These are phyloP conservation scores for Prototheca cutis DNA, from an alignment of 163 green algal species.

Conservation along the genomic window DNA sequence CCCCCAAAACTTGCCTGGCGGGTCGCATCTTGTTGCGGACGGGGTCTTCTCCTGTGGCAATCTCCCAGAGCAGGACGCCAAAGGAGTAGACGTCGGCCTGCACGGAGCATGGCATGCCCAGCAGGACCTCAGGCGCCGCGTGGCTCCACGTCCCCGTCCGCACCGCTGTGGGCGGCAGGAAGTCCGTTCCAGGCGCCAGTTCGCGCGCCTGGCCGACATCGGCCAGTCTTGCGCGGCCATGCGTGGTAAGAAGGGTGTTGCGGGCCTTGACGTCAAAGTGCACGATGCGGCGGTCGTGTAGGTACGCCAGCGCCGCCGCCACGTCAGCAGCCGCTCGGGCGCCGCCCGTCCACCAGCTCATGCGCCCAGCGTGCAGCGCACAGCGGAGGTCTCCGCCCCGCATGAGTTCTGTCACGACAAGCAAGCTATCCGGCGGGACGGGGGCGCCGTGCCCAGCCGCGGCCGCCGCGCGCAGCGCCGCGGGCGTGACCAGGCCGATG, in stretches of 20 bases:
- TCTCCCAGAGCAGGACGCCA: conserved; percentile 59
- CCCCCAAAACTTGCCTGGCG: not conserved
- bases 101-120: conserved; percentile 36
- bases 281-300: conserved; percentile 61
- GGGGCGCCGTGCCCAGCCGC: too few species aligned
- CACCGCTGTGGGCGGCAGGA: conserved; percentile 31
- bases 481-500: not conserved
- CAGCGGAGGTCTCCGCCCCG: not conserved
- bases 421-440: not conserved
- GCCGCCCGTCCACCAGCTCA: not conserved
- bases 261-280: conserved; percentile 71
- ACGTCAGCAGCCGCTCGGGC: conserved; percentile 51
- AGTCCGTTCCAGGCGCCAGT: conserved; percentile 27
- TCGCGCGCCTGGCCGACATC: not conserved
- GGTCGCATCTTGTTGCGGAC: not conserved
- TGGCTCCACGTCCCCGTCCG: conserved; percentile 66
- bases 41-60: conserved; percentile 55
- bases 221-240: conserved; percentile 52
- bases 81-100: conserved; percentile 50
- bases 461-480: not conserved
- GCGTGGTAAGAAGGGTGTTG: conserved; percentile 62
- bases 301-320: conserved; percentile 70
- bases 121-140: conserved; percentile 73
- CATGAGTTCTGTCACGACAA: not conserved
- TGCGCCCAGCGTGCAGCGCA: not conserved